Evolutionary conservation across 2,329 filamentous ascomycete species (phyloP).

Genomic region (Xylaria sp.): DNA sequence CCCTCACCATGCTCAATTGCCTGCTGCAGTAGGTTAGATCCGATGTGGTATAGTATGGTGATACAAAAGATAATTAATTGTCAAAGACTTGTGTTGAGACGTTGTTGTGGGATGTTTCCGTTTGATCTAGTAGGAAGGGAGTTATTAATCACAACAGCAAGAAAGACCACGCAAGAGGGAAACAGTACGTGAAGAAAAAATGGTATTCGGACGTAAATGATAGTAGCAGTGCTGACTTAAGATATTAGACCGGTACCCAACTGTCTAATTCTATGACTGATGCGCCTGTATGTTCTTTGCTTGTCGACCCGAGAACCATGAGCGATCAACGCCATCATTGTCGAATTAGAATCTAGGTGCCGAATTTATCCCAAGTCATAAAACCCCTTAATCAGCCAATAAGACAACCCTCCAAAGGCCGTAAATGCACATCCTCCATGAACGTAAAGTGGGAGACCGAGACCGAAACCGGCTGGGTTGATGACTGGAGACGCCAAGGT

Average conservation of each 20-base stretch:
- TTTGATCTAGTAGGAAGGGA: neutral
- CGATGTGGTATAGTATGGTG: no score
- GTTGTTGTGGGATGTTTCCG: no score
- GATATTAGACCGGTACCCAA: conserved; percentile 39
- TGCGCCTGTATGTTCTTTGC: conserved; percentile 20
- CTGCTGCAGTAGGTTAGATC: no score
- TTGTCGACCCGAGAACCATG: conserved; percentile 27
- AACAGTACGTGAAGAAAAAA: neutral
- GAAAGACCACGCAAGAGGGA: neutral
- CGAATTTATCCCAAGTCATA: conserved; percentile 36
- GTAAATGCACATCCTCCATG: conserved; percentile 41
- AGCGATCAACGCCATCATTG: conserved; percentile 18
- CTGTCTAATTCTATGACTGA: conserved; percentile 32
- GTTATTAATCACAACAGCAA: neutral
- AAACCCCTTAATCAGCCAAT: conserved; percentile 28
- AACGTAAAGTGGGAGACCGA: conserved; percentile 35
- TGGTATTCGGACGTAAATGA: conserved; percentile 37
- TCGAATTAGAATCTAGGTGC: conserved; percentile 28
- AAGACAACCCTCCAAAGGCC: conserved; percentile 25
- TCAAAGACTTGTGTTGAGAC: no score
- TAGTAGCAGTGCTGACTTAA: conserved; percentile 38
- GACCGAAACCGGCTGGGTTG: neutral
- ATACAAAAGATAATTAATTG: no score
- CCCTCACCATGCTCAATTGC: no score
- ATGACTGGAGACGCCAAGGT: conserved; percentile 12